phyloP scores from a whole-genome alignment of 2,329 filamentous ascomycete species.

The Shiraia sp. region DNA sequence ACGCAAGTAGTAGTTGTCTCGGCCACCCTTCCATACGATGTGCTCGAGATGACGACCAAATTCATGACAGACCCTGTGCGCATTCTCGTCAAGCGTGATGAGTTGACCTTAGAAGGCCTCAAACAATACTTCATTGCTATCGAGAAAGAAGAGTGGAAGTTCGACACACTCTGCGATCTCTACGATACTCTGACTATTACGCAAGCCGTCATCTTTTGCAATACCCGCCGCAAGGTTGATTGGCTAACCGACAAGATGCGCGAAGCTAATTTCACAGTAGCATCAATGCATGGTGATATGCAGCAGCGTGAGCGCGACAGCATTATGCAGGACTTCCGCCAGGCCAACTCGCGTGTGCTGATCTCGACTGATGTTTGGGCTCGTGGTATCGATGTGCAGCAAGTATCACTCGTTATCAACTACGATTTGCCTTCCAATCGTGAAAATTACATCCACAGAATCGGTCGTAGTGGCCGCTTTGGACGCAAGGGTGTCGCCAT shows the following conservation, averaged over 20 bases:
- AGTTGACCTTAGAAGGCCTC: conserved; percentile 92
- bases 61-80: conserved; percentile 99
- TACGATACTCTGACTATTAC: conserved; percentile 99
- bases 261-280: conserved; percentile 97
- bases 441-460: conserved; percentile 99
- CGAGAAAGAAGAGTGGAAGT: conserved; percentile 99
- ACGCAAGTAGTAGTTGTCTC: conserved; percentile 99
- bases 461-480: conserved; percentile 92
- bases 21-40: conserved; percentile 95
- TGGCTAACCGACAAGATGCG: conserved; percentile 99
- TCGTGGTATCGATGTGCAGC: conserved; percentile 97
- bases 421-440: conserved; percentile 97
- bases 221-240: conserved; percentile 97
- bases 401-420: conserved; percentile 98
- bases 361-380: conserved; percentile 99
- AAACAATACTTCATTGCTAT: conserved; percentile 99
- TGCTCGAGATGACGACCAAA: conserved; percentile 98
- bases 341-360: conserved; percentile 92
- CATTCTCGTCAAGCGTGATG: conserved; percentile 97
- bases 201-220: conserved; percentile 99
- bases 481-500: conserved; percentile 98
- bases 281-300: conserved; percentile 99
- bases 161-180: conserved; percentile 96
- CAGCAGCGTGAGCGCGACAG: conserved; percentile 96
- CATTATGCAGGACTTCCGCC: conserved; percentile 99